Evolutionary conservation across 1,284 basidiomycete species (phyloP).

Genomic region (Boletellus dicymbophilus): DNA sequence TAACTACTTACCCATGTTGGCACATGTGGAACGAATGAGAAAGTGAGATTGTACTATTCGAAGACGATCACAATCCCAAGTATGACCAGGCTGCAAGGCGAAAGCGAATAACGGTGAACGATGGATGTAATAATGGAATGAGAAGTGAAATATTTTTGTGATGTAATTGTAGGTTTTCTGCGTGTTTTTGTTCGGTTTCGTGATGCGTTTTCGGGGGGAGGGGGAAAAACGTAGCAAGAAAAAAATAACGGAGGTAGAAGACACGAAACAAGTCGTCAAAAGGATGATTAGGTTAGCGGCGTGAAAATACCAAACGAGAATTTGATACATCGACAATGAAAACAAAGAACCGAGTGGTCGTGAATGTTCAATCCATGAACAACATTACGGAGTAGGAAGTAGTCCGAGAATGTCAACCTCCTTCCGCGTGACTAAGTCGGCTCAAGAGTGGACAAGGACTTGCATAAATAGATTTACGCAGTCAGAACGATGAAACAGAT

Average conservation of each 20-base stretch:
- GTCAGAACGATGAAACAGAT: constrained; percentile 31
- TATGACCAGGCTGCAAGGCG: constrained; percentile 14
- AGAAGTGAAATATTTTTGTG: constrained; percentile 45
- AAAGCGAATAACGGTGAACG: constrained; percentile 23
- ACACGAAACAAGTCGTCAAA: constrained; percentile 33
- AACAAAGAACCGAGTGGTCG: constrained; percentile 27
- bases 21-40: constrained; percentile 26
- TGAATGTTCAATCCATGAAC: constrained; percentile 41
- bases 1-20: constrained; percentile 47
- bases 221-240: constrained; percentile 38
- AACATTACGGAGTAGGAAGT: constrained; percentile 29
- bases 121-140: constrained; percentile 21
- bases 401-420: constrained; percentile 36
- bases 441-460: constrained; percentile 16
- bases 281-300: constrained; percentile 36
- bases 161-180: constrained; percentile 42
- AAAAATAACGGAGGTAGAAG: constrained; percentile 33
- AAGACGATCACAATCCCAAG: constrained; percentile 18
- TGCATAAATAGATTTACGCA: constrained; percentile 38
- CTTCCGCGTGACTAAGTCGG: constrained; percentile 25
- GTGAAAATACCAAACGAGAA: constrained; percentile 34
- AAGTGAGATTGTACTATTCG: constrained; percentile 22
- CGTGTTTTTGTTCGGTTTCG: constrained; percentile 51
- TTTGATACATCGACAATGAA: constrained; percentile 34
- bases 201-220: constrained; percentile 32